A percentile compares a stretch with the other conserved stretches of the same genome.
Conservation (phyloP, 257 asterid genomes). For the Ehretia macrophylla region DNA sequence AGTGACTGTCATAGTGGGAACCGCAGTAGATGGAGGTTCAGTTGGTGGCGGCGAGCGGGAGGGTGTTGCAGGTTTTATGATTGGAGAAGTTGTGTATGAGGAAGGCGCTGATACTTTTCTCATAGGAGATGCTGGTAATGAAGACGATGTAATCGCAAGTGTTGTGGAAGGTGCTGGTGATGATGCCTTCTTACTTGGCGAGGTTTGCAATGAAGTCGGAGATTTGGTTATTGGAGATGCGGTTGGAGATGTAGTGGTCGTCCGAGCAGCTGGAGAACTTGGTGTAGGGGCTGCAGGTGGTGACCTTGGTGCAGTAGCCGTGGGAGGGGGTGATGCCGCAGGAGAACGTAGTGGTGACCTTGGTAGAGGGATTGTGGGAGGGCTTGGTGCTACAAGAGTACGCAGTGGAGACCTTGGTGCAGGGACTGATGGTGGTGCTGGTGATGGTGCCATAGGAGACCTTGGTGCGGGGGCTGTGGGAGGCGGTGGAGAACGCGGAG, state of each 20-base stretch:
- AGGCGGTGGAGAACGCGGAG: neutral
- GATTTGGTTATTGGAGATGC: neutral
- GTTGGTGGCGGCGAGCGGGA: conserved; percentile 24
- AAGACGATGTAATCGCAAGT: conserved; percentile 8
- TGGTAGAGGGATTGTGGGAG: neutral
- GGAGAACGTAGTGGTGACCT: neutral
- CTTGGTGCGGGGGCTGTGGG: neutral
- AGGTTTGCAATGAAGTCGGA: neutral
- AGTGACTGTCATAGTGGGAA: neutral
- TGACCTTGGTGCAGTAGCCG: conserved; percentile 7
- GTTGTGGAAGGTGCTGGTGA: neutral
- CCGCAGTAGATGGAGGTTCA: conserved; percentile 9
- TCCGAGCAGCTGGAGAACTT: neutral
- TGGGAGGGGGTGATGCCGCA: conserved; percentile 12
- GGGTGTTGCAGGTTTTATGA: conserved; percentile 11
- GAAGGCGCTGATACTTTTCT: conserved; percentile 8
- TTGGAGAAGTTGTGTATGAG: conserved; percentile 16
- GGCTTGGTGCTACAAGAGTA: neutral
- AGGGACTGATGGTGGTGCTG: conserved; percentile 4
- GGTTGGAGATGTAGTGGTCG: conserved; percentile 1
- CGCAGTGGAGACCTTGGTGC: conserved; percentile 1
- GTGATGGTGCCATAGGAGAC: conserved; percentile 13
- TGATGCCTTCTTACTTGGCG: conserved; percentile 10
- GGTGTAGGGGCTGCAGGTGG: neutral
- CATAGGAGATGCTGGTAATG: conserved; percentile 17